These are phyloP conservation scores for Austroboletus eburneus DNA, from an alignment of 768 basidiomycete genomes.

Conservation along the genomic window DNA sequence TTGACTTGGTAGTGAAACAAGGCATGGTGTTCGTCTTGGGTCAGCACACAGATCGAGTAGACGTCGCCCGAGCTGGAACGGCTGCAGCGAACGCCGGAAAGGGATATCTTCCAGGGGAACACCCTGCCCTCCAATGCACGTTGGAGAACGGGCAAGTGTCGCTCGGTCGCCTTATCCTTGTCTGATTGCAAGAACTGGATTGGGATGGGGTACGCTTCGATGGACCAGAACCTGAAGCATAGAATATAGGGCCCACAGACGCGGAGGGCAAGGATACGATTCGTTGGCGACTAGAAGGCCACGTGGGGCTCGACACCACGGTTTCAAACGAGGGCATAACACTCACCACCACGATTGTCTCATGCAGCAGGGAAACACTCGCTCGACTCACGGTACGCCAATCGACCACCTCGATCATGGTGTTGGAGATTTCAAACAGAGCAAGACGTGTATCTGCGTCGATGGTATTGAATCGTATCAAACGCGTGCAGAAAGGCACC, in stretches of 20 bases:
- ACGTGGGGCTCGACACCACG: not conserved
- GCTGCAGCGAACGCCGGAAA: conserved; percentile 36
- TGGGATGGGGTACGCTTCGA: conserved; percentile 37
- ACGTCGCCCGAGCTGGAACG: conserved; percentile 33
- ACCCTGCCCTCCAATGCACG: conserved; percentile 16
- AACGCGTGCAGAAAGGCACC: conserved; percentile 4
- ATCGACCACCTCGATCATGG: conserved; percentile 34
- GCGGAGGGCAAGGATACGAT: conserved; percentile 37
- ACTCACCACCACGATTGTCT: conserved; percentile 31
- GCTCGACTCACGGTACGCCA: conserved; percentile 28
- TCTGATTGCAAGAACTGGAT: conserved; percentile 4
- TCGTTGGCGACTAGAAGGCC: conserved; percentile 21
- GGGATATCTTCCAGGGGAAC: conserved; percentile 32
- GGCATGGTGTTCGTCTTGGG: conserved; percentile 16
- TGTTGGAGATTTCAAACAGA: conserved; percentile 26
- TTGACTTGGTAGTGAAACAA: not conserved
- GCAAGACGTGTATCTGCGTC: conserved; percentile 30
- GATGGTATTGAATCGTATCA: conserved; percentile 25
- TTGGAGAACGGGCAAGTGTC: conserved; percentile 12
- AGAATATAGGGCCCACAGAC: conserved; percentile 47
- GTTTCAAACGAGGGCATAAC: not conserved
- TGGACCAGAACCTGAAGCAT: conserved; percentile 43
- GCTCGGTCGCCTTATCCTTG: not conserved
- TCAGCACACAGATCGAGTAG: conserved; percentile 36
- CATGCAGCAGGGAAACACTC: conserved; percentile 17